A percentile compares a stretch with the other conserved stretches of the same genome.
Evolutionary conservation across 345 rosid genomes (phyloP).

Genomic region (Dipteronia dyeriana): DNA sequence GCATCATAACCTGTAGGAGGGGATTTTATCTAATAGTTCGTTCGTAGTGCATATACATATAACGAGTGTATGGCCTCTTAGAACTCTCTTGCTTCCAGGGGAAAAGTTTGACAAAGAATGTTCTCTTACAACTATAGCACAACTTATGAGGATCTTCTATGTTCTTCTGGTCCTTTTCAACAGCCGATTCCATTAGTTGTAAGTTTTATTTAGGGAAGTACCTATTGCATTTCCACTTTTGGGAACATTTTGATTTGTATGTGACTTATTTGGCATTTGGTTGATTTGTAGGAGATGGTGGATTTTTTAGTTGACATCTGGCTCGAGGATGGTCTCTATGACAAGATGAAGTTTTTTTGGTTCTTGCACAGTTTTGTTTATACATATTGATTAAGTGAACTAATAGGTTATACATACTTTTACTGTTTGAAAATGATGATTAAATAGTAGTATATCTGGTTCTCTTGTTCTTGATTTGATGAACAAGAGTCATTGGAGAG

Average conservation of each 20-base stretch:
- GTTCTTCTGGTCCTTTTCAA: conserved; percentile 36
- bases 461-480: conserved; percentile 4
- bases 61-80: not conserved
- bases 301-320: conserved; percentile 41
- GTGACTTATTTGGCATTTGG: not conserved
- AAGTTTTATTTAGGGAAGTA: conserved; percentile 21
- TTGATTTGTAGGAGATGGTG: conserved; percentile 46
- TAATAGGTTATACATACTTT: conserved; percentile 10
- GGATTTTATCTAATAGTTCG: not conserved
- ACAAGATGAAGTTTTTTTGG: conserved; percentile 17
- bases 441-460: not conserved
- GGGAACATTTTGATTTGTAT: not conserved
- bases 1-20: not conserved
- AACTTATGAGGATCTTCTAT: conserved; percentile 41
- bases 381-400: conserved; percentile 14
- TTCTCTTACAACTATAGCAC: conserved; percentile 39
- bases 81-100: not conserved
- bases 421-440: not conserved
- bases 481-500: conserved; percentile 4
- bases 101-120: conserved; percentile 7
- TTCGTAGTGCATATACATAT: not conserved
- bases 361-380: conserved; percentile 10
- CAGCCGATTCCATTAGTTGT: conserved; percentile 46
- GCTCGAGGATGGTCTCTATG: conserved; percentile 36
- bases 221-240: not conserved